Percentiles rank a stretch among this genome's conserved stretches.
Conservation (phyloP, 225 moss, liverwort and hornwort species). For the Pseudoscleropodium purum region DNA sequence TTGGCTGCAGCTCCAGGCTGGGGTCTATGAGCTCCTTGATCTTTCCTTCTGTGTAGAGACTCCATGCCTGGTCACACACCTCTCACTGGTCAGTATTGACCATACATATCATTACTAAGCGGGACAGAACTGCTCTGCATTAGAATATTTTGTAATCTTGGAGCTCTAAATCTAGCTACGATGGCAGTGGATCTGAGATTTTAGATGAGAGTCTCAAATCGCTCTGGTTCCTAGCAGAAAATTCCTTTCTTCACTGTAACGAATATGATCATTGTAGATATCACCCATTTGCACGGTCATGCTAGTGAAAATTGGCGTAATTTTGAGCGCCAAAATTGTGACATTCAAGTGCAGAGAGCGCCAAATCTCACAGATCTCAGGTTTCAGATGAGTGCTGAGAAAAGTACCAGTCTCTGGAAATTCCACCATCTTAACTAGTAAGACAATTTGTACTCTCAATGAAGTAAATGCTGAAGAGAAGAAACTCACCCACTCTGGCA, state of each 20-base stretch:
- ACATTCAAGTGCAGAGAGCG: neutral
- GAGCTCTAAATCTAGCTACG: neutral
- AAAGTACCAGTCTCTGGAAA: neutral
- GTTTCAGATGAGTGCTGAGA: neutral
- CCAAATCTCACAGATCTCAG: neutral
- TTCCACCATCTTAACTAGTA: neutral
- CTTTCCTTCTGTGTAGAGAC: neutral
- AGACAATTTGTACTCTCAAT: neutral
- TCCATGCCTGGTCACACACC: neutral
- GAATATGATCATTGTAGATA: neutral
- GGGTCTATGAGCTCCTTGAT: constrained; percentile 5
- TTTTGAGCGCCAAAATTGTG: too few species aligned
- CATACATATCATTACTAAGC: too few species aligned
- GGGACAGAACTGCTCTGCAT: neutral
- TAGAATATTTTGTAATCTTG: neutral
- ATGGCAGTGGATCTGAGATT: neutral
- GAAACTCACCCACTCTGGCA: neutral
- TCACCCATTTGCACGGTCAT: neutral
- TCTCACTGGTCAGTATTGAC: neutral
- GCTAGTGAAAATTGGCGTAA: neutral
- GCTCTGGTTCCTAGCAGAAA: neutral
- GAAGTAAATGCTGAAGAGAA: neutral
- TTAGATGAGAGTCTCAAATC: neutral
- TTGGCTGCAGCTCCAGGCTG: neutral
- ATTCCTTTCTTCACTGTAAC: too few species aligned